Evolutionary conservation across 371 early-diverging fungal species (phyloP).

Genomic region (Rhizopus microsporus): DNA sequence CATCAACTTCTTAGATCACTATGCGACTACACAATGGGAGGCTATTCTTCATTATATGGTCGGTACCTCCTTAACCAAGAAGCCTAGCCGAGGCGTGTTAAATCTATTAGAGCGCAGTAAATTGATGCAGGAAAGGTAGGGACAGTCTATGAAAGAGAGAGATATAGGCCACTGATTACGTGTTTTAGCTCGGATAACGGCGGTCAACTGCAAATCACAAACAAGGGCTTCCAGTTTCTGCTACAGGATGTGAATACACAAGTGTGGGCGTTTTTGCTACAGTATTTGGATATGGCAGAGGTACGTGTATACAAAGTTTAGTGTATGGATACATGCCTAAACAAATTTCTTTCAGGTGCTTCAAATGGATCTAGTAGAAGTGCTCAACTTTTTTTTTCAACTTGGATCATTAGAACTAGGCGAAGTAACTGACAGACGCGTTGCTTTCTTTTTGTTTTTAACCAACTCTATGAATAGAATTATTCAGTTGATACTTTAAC

Average conservation of each 20-base stretch:
- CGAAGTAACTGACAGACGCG: constrained; percentile 45
- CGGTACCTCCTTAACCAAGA: constrained; percentile 74
- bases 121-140: constrained; percentile 70
- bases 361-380: constrained; percentile 90
- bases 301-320: constrained; percentile 16
- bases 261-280: constrained; percentile 93
- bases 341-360: constrained; percentile 44
- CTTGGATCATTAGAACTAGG: constrained; percentile 90
- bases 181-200: constrained; percentile 14
- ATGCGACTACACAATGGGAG: constrained; percentile 90
- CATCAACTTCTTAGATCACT: constrained; percentile 71
- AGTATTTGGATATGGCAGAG: constrained; percentile 89
- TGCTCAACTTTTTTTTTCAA: constrained; percentile 89
- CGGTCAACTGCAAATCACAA: constrained; percentile 73
- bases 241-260: constrained; percentile 92
- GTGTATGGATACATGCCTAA: not conserved
- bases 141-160: not conserved
- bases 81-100: constrained; percentile 75
- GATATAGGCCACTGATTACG: not conserved
- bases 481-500: constrained; percentile 87
- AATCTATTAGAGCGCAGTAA: constrained; percentile 75
- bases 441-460: not conserved
- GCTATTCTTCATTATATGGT: constrained; percentile 93
- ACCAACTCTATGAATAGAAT: constrained; percentile 43
- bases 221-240: constrained; percentile 95